These are phyloP conservation scores for Penicillium desertorum DNA, from an alignment of 495 filamentous ascomycete species.

Conservation along the genomic window DNA sequence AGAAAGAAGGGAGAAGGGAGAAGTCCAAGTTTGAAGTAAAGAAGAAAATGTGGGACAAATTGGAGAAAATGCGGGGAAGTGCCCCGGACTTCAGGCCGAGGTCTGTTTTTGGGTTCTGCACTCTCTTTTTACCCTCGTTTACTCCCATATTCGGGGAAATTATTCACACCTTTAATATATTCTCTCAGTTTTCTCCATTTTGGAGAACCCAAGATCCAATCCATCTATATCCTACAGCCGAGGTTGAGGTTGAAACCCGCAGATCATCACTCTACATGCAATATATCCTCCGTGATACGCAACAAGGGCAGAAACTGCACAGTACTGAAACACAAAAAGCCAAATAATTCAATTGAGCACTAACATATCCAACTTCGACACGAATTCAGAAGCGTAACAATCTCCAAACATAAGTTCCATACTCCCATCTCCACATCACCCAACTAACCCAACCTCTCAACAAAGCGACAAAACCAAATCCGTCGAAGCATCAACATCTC, in stretches of 20 bases:
- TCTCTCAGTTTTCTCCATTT: background rate
- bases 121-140: background rate
- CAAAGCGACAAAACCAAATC: slow-evolving; percentile 43
- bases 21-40: slow-evolving; percentile 8
- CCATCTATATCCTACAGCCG: background rate
- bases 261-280: slow-evolving; percentile 8
- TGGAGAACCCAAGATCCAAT: background rate
- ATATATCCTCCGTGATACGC: background rate
- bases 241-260: background rate
- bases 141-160: background rate
- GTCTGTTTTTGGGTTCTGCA: background rate
- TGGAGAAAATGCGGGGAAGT: slow-evolving; percentile 32
- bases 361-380: background rate
- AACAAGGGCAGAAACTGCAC: too few relatives aligned
- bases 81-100: slow-evolving; percentile 27
- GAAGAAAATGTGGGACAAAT: slow-evolving; percentile 19
- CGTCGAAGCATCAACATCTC: slow-evolving; percentile 31
- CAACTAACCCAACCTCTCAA: slow-evolving; percentile 7
- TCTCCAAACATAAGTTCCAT: background rate
- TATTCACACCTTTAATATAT: background rate
- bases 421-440: background rate
- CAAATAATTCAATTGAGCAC: background rate
- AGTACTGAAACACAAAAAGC: background rate
- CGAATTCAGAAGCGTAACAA: background rate
- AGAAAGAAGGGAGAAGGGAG: slow-evolving; percentile 16